Base-by-base conservation (phyloP, 345 rosid genomes). In the Eucalyptus leucophloia region DNA sequence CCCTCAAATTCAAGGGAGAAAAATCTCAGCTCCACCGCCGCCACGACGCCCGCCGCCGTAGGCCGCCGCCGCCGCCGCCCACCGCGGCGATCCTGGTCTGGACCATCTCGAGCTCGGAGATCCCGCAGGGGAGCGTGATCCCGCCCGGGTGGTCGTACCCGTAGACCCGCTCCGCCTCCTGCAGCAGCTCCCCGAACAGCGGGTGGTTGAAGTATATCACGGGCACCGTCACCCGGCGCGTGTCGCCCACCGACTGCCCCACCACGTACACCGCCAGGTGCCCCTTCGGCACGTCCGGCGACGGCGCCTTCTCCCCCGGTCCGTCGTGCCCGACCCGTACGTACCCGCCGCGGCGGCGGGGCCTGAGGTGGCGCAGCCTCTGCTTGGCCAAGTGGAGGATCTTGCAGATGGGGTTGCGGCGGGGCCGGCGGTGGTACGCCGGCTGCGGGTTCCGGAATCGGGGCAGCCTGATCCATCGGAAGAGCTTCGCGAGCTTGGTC, bases 171-270 rank as follows among this genome's bases (percentile, higher is more conserved):
- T 97, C 98, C 86, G 97, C 89, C 91, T 95, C 95, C 91, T 92
- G 94, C 92, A 98, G 89, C 90, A 96, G 92, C 72, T 95, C 97
- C 67, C 95, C 96, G 81, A 98, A 97, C 90, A 96, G 90, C 17
- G 99, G 99, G 88, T 98, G 98, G 88, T 97, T 97, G 89, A 98
- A 94, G 89, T 95, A 96, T 7, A 97, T 93, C 72, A 96, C 96
- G 26, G 99, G 99, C 90, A 98, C 96, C 86, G 93, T 87, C 18
- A 93, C 94, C 12, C 97, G 93, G 89, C 92, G 87, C 82, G 92
- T 91, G 56, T 93, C 94, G 16, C 89, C 93, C 9, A 88, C 95
- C 4, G 96, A 89, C 87, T 93, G 94, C n/a, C 95, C 98, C 9
- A 95, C 95, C 16, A 96, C 95, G 93, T 96, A 96, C 16, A 98